phyloP scores from a whole-genome alignment of 2,329 filamentous ascomycete species.

The Malbranchea cinnamomea region DNA sequence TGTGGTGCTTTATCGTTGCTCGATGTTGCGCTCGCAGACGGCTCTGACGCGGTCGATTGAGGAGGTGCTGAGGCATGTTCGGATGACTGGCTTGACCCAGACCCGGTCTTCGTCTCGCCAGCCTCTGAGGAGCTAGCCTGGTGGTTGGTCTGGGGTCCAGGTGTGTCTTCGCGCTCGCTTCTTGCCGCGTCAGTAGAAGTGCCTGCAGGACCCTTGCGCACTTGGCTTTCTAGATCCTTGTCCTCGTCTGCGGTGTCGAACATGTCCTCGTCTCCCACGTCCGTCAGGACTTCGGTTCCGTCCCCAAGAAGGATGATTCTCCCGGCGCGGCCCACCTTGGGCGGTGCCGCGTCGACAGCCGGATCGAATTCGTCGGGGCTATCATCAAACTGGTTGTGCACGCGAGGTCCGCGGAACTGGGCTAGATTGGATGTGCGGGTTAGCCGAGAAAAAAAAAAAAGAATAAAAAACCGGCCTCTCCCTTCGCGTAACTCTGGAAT shows the following conservation, averaged over 20 bases:
- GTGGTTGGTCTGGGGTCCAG: conserved; percentile 31
- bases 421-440: conserved; percentile 35
- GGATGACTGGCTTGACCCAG: conserved; percentile 2
- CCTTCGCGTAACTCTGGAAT: too few relatives aligned
- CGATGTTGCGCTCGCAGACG: conserved; percentile 10
- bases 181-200: conserved; percentile 23
- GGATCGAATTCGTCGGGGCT: conserved; percentile 45
- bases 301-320: conserved; percentile 91
- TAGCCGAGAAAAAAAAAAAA: not conserved
- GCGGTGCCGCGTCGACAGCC: conserved; percentile 36
- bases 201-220: conserved; percentile 44
- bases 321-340: conserved; percentile 56
- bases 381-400: conserved; percentile 71
- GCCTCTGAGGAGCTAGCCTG: conserved; percentile 12
- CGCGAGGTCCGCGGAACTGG: conserved; percentile 70
- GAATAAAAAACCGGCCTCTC: too few relatives aligned
- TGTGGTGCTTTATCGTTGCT: conserved; percentile 13
- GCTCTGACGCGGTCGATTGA: conserved; percentile 23
- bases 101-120: conserved; percentile 10
- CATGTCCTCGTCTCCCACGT: conserved; percentile 82
- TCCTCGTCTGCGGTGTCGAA: conserved; percentile 83
- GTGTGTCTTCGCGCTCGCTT: conserved; percentile 36
- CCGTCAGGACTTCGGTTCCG: conserved; percentile 80
- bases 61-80: conserved; percentile 21
- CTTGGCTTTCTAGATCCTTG: conserved; percentile 72